phyloP scores from a whole-genome alignment of 495 filamentous ascomycete species.

The Xylaria bambusicola region DNA sequence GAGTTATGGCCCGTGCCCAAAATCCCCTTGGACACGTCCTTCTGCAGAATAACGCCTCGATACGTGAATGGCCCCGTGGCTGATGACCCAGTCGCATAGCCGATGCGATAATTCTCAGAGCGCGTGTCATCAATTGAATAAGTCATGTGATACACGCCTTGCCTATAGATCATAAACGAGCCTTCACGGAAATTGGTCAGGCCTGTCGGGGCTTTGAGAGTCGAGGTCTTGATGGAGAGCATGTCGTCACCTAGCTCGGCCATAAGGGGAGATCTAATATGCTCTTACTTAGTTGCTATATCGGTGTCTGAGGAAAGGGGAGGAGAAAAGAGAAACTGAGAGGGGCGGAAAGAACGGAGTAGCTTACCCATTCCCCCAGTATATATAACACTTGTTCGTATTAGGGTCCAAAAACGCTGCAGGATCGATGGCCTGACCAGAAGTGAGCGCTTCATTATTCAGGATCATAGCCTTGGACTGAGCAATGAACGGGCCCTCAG shows the following conservation, averaged over 20 bases:
- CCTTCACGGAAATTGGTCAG: conserved; percentile 21
- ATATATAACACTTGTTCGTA: conserved; percentile 19
- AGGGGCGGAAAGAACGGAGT: too few relatives aligned
- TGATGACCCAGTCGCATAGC: conserved; percentile 20
- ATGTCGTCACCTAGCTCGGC: conserved; percentile 23
- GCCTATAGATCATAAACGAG: conserved; percentile 18
- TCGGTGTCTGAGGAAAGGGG: too few relatives aligned
- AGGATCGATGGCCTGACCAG: conserved; percentile 19
- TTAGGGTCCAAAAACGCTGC: conserved; percentile 16
- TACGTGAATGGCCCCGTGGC: conserved; percentile 20
- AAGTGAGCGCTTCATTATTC: conserved; percentile 18
- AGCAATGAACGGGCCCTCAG: conserved; percentile 16
- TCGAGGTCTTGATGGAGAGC: conserved; percentile 17
- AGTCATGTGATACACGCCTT: conserved; percentile 22
- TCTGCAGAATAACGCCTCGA: conserved; percentile 22
- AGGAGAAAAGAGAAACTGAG: too few relatives aligned
- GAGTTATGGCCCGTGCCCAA: conserved; percentile 22
- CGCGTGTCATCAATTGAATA: conserved; percentile 25
- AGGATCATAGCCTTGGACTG: conserved; percentile 17
- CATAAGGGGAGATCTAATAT: conserved; percentile 11
- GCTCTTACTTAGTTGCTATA: not conserved
- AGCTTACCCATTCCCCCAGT: conserved; percentile 24
- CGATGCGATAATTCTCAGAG: conserved; percentile 23
- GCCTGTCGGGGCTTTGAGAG: conserved; percentile 2
- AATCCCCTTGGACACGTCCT: conserved; percentile 18